phyloP scores from a whole-genome alignment of 2,329 filamentous ascomycete species.

The Alternaria angustiovoidea region DNA sequence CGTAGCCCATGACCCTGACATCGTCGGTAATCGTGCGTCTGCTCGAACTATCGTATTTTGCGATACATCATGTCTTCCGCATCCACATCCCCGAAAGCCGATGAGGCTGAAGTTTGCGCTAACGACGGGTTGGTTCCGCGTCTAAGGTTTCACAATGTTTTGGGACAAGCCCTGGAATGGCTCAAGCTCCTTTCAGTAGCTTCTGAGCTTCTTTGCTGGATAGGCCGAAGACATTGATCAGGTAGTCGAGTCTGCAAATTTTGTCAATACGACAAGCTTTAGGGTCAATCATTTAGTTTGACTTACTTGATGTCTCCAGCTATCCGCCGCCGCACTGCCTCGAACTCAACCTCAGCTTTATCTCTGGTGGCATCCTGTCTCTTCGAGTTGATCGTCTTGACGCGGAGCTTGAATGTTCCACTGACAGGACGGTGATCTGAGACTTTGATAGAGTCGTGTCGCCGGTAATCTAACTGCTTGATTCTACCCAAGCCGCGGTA shows the following conservation, averaged over 20 bases:
- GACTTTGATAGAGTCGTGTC: conserved; percentile 83
- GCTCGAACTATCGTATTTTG: conserved; percentile 7
- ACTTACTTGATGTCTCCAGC: conserved; percentile 80
- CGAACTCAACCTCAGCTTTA: conserved; percentile 76
- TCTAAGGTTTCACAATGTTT: not conserved
- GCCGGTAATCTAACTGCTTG: conserved; percentile 84
- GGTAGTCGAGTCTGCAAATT: conserved; percentile 66
- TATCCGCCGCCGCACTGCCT: conserved; percentile 73
- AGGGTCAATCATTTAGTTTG: not conserved
- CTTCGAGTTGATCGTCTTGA: conserved; percentile 80
- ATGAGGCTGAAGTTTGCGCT: not conserved
- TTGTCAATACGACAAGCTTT: conserved; percentile 1
- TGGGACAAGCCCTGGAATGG: not conserved
- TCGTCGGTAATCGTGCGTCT: not conserved
- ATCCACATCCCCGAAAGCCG: not conserved
- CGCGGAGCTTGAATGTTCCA: conserved; percentile 79
- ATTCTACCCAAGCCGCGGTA: conserved; percentile 83
- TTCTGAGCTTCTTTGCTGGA: conserved; percentile 61
- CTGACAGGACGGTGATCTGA: conserved; percentile 95
- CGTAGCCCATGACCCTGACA: conserved; percentile 9
- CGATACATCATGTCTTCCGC: not conserved
- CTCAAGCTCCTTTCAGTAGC: conserved; percentile 44
- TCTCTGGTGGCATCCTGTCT: conserved; percentile 73
- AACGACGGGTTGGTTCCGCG: not conserved
- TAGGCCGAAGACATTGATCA: conserved; percentile 69